Evolutionary conservation across 805 yeast species (phyloP).

Genomic region (Yamadazyma nakazawae): DNA sequence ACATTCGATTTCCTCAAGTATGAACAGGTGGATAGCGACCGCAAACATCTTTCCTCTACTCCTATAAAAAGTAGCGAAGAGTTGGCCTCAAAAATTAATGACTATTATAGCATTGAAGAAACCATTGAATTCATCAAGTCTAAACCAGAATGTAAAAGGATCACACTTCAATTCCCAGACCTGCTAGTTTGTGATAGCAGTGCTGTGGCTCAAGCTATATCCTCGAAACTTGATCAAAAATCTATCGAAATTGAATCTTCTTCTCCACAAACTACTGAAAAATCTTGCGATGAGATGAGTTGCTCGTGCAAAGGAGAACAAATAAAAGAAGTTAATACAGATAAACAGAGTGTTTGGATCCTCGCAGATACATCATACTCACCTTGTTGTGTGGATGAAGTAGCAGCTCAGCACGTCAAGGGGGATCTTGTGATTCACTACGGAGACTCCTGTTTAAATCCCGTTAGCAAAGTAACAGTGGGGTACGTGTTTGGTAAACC

Average conservation of each 20-base stretch:
- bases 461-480: slow-evolving; percentile 68
- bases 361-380: slow-evolving; percentile 96
- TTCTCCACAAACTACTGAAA: neutral
- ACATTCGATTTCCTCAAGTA: slow-evolving; percentile 32
- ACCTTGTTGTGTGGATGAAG: slow-evolving; percentile 94
- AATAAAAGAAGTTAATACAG: neutral
- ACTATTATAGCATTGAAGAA: slow-evolving; percentile 55
- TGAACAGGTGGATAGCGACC: slow-evolving; percentile 18
- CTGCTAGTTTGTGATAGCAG: slow-evolving; percentile 65
- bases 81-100: slow-evolving; percentile 31
- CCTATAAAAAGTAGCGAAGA: slow-evolving; percentile 20
- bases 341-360: slow-evolving; percentile 47
- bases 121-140: slow-evolving; percentile 39
- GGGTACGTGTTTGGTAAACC: slow-evolving; percentile 79
- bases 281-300: neutral
- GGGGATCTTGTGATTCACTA: slow-evolving; percentile 88
- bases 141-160: slow-evolving; percentile 35
- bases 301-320: neutral
- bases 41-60: slow-evolving; percentile 25
- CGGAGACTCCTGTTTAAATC: slow-evolving; percentile 91
- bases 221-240: neutral
- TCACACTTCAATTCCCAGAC: slow-evolving; percentile 93
- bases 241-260: neutral
- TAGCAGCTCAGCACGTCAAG: slow-evolving; percentile 88
- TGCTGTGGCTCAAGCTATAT: slow-evolving; percentile 4